Evolutionary conservation across 192 early-diverging fungal species (phyloP), one percentile per base, ranked within the genome.

Genomic region (Geranomyces variabilis): DNA sequence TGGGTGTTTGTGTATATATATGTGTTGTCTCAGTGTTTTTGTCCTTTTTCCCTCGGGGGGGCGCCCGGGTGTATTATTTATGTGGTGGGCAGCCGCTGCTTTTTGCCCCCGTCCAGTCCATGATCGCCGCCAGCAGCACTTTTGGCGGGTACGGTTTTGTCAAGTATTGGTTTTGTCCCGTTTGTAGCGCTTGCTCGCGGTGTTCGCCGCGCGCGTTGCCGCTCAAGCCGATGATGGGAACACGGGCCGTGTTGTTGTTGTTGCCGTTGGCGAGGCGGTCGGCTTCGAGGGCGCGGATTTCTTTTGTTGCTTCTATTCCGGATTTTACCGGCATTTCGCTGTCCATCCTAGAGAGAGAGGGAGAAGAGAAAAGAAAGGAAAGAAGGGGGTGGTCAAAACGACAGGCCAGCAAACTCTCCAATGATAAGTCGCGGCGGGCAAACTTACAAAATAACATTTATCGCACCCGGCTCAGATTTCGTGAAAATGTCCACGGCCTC

Each of bases 301-400:
- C 75, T 0, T 81, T 79, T 0, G 90, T 90, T 0, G 89, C 88
- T 48, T 87, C 83, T 22, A 92, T 84, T 28, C 90, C 90, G 58
- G 83, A 82, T 89, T 90, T 92, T 4, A 88, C 85, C 5, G 89
- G 89, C 63, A 92, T 78, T 77, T 89, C 84, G 64, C 90, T 81
- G 65, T 92, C 90, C 89, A 92, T 92, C 22, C 36, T 41, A 41
- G 3, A 41, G 3, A 41, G 5, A n/a, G n/a, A n/a, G n/a, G n/a
- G n/a, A n/a, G n/a, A n/a, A n/a, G n/a, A n/a, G n/a, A n/a, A n/a
- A n/a, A n/a, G n/a, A n/a, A n/a, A n/a, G n/a, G n/a, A n/a, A n/a
- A n/a, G n/a, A n/a, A n/a, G n/a, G n/a, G n/a, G n/a, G n/a, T n/a
- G n/a, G n/a, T n/a, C n/a, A n/a, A n/a, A n/a, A n/a, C n/a, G n/a